Evolutionary conservation across 2,329 filamentous ascomycete genomes (phyloP).

Genomic region (Verticillium dahliae): DNA sequence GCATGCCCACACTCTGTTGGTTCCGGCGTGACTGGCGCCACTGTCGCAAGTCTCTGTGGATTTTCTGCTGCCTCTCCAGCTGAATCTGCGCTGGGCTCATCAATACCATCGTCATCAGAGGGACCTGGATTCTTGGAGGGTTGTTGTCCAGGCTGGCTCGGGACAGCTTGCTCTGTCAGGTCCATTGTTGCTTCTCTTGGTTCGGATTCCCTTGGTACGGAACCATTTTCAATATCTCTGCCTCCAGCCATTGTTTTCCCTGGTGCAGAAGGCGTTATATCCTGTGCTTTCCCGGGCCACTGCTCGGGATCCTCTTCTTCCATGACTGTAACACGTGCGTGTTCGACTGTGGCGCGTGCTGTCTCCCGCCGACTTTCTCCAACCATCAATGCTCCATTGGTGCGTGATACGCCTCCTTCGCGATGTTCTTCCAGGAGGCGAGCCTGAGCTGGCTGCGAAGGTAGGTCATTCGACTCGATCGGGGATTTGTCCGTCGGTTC

Average conservation of each 20-base stretch:
- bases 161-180: no score
- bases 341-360: not conserved
- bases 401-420: no score
- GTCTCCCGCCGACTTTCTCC: not conserved
- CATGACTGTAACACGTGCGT: not conserved
- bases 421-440: not conserved
- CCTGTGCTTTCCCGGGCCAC: not conserved
- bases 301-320: not conserved
- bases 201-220: no score
- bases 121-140: no score
- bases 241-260: not conserved
- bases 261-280: not conserved
- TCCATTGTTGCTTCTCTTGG: no score
- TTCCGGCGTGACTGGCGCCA: not conserved
- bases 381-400: not conserved
- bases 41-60: no score
- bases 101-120: no score
- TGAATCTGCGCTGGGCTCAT: no score
- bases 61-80: no score
- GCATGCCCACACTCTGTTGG: not conserved
- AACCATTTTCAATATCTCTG: not conserved
- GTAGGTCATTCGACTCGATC: not conserved
- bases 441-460: not conserved
- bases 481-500: not conserved
- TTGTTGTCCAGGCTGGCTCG: no score